phyloP scores from a whole-genome alignment of 163 green algal species.

The Scenedesmus sp. region DNA sequence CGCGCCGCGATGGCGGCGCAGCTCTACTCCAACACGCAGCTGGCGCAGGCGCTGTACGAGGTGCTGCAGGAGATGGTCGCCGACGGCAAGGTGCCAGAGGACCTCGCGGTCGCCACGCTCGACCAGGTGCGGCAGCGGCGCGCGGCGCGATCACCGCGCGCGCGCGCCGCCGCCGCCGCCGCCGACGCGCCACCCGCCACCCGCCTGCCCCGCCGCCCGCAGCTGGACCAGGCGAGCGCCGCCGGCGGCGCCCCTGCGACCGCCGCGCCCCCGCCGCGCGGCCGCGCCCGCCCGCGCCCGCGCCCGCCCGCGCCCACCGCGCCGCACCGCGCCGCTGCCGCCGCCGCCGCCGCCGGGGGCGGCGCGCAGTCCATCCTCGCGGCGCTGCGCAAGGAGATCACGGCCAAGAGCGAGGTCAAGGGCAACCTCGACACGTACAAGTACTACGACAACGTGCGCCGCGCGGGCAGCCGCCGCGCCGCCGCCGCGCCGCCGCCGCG shows the following conservation, averaged over 20 bases:
- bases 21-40: slow-evolving; percentile 54
- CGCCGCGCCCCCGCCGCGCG: too few relatives aligned
- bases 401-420: slow-evolving; percentile 58
- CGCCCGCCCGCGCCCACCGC: too few relatives aligned
- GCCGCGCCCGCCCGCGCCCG: too few relatives aligned
- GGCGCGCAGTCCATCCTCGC: slow-evolving; percentile 62
- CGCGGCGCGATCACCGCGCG: too few relatives aligned
- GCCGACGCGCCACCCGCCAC: background rate
- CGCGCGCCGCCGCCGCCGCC: background rate
- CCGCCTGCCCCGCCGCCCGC: background rate
- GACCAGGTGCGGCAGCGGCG: slow-evolving; percentile 60
- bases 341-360: too few relatives aligned
- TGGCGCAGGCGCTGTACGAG: slow-evolving; percentile 51
- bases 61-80: slow-evolving; percentile 60
- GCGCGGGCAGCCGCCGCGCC: background rate
- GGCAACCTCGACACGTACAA: slow-evolving; percentile 67
- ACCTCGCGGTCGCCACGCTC: slow-evolving; percentile 53
- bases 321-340: too few relatives aligned
- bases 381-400: slow-evolving; percentile 57
- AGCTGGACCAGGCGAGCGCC: background rate
- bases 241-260: too few relatives aligned
- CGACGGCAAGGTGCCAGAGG: slow-evolving; percentile 54
- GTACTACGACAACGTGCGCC: slow-evolving; percentile 66
- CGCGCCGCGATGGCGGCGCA: slow-evolving; percentile 50
- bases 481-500: too few relatives aligned